These are phyloP conservation scores for Thielaviopsis ethacetica DNA, from an alignment of 2,329 filamentous ascomycete species.

Conservation along the genomic window DNA sequence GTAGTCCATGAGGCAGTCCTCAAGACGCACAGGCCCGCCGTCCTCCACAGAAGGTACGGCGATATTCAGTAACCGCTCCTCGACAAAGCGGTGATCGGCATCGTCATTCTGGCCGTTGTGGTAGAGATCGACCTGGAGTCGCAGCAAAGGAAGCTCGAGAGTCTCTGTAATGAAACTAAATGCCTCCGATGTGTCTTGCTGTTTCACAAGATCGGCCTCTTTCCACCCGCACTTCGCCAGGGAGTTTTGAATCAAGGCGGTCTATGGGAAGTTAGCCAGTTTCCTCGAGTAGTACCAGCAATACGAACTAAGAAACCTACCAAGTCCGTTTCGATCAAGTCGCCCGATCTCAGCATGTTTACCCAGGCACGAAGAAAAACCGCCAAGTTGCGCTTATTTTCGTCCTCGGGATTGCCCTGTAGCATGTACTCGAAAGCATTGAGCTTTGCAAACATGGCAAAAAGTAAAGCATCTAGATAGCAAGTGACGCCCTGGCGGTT, in stretches of 20 bases:
- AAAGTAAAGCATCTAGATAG: constrained; percentile 79
- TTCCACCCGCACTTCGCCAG: constrained; percentile 77
- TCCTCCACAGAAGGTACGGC: constrained; percentile 67
- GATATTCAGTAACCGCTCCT: constrained; percentile 78
- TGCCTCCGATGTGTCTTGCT: constrained; percentile 91
- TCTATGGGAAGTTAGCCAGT: constrained; percentile 30
- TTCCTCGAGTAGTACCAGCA: neutral
- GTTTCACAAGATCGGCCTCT: constrained; percentile 58
- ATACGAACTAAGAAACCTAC: constrained; percentile 28
- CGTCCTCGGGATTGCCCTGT: constrained; percentile 58
- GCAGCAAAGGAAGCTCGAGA: constrained; percentile 71
- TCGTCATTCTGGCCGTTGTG: constrained; percentile 73
- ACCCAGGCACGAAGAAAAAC: constrained; percentile 77
- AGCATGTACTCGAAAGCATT: constrained; percentile 88
- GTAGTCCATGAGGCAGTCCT: constrained; percentile 84
- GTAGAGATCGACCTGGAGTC: constrained; percentile 85
- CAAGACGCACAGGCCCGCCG: constrained; percentile 57
- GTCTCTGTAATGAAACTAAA: constrained; percentile 90
- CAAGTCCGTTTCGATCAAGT: constrained; percentile 71
- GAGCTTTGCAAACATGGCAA: constrained; percentile 86
- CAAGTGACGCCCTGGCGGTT: constrained; percentile 84
- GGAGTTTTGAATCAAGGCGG: constrained; percentile 64
- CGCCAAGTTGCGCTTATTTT: constrained; percentile 55
- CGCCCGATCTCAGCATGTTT: constrained; percentile 73
- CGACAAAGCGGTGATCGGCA: constrained; percentile 88